These are phyloP conservation scores for Mycosarcoma maydis DNA, from an alignment of 1,284 basidiomycete species.

Conservation along the genomic window DNA sequence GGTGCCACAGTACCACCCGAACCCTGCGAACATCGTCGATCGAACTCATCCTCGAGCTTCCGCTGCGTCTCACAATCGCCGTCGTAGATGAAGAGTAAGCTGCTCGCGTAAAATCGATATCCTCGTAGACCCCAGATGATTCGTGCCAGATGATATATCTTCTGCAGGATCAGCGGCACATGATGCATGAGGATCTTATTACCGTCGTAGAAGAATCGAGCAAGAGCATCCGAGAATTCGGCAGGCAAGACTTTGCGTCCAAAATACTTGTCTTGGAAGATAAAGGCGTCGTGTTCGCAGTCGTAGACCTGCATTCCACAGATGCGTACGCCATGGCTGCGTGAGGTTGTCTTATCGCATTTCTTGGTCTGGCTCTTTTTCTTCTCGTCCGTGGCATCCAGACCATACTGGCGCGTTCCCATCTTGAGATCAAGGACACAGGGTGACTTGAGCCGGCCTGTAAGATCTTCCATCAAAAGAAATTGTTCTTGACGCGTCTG, in stretches of 20 bases:
- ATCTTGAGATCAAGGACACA: conserved; percentile 99
- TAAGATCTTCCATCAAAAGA: conserved; percentile 98
- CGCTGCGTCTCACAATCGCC: conserved; percentile 88
- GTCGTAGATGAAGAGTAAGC: conserved; percentile 95
- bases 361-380: conserved; percentile 98
- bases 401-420: conserved; percentile 97
- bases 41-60: conserved; percentile 65
- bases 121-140: conserved; percentile 88
- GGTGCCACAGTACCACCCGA: conserved; percentile 37
- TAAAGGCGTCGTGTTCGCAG: conserved; percentile 74
- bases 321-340: conserved; percentile 87
- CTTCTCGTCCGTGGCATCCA: conserved; percentile 90
- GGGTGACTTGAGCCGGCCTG: conserved; percentile 88
- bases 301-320: conserved; percentile 94
- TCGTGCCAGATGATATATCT: conserved; percentile 90
- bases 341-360: conserved; percentile 93
- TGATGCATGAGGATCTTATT: conserved; percentile 85
- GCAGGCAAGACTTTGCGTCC: conserved; percentile 86
- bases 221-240: conserved; percentile 84
- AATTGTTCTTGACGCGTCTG: conserved; percentile 89
- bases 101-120: conserved; percentile 97
- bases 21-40: conserved; percentile 36
- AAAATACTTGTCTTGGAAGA: conserved; percentile 95
- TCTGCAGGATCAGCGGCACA: conserved; percentile 88
- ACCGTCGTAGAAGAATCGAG: conserved; percentile 86